A percentile compares a stretch with the other conserved stretches of the same genome.
Conservation (phyloP, 2,329 filamentous ascomycete species). For the Pseudogymnoascus destructans region DNA sequence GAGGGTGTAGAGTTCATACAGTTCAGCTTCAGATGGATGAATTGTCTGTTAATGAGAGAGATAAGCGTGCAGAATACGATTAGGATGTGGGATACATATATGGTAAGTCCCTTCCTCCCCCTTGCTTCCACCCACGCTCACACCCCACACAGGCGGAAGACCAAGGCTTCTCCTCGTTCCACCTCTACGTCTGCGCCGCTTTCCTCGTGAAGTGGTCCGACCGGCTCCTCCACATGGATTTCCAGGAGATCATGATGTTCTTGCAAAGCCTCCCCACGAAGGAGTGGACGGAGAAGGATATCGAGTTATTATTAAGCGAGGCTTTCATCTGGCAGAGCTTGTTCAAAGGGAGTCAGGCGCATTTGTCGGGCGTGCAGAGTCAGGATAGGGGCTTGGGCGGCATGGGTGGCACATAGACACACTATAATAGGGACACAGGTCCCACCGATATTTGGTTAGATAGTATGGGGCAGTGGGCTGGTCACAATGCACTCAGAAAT, state of each 20-base stretch:
- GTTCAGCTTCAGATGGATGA: conserved; percentile 99
- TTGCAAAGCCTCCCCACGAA: conserved; percentile 85
- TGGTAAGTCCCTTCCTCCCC: conserved; percentile 46
- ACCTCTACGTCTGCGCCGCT: conserved; percentile 94
- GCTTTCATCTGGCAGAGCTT: conserved; percentile 98
- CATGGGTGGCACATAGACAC: conserved; percentile 2
- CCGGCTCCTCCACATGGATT: conserved; percentile 92
- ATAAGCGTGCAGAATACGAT: conserved; percentile 94
- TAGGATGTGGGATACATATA: conserved; percentile 98
- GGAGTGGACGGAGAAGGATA: conserved; percentile 95
- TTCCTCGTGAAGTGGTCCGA: conserved; percentile 98
- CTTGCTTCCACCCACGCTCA: not conserved
- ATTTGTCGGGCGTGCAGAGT: conserved; percentile 45
- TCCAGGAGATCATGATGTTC: conserved; percentile 99
- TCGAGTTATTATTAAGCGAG: conserved; percentile 87
- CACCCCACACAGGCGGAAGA: conserved; percentile 64
- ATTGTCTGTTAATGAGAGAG: conserved; percentile 94
- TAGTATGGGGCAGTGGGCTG: conserved; percentile 4
- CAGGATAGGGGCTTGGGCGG: not conserved
- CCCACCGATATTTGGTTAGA: not conserved
- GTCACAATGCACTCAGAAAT: conserved; percentile 8
- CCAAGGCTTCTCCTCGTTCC: conserved; percentile 95
- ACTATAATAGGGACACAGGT: not conserved
- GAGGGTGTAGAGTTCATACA: conserved; percentile 98
- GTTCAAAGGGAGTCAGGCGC: conserved; percentile 87